Conservation (phyloP, 2,329 filamentous ascomycete species). For the Cryphonectria carpinicola region DNA sequence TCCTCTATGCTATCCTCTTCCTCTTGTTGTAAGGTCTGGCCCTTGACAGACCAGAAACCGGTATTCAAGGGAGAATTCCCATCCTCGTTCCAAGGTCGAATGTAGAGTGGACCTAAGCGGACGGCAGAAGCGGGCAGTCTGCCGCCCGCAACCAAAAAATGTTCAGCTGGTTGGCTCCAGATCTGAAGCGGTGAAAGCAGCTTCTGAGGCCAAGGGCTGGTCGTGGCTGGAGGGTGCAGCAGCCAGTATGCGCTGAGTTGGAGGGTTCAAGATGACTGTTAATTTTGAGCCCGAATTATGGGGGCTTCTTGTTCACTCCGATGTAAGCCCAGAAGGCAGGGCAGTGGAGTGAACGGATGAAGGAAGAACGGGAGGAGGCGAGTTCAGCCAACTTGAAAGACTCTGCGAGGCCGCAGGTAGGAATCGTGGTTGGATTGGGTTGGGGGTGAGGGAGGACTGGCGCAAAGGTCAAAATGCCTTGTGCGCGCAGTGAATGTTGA, state of each 20-base stretch:
- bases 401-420: slow-evolving; percentile 28
- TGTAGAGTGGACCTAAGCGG: slow-evolving; percentile 35
- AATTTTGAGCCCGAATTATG: slow-evolving; percentile 69
- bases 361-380: slow-evolving; percentile 67
- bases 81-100: slow-evolving; percentile 24
- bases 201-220: background rate
- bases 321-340: slow-evolving; percentile 92
- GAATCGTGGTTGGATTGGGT: background rate
- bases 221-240: background rate
- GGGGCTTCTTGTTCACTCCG: slow-evolving; percentile 96
- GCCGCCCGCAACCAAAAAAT: slow-evolving; percentile 38
- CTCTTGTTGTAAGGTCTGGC: slow-evolving; percentile 14
- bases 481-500: background rate
- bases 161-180: slow-evolving; percentile 16
- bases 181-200: slow-evolving; percentile 1
- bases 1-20: background rate
- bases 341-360: slow-evolving; percentile 87
- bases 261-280: slow-evolving; percentile 27
- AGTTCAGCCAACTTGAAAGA: slow-evolving; percentile 45
- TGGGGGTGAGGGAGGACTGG: background rate
- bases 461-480: background rate
- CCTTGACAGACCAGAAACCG: slow-evolving; percentile 24
- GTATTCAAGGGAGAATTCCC: slow-evolving; percentile 27
- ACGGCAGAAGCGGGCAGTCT: slow-evolving; percentile 40
- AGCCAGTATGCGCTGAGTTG: background rate